phyloP scores from a whole-genome alignment of 75 land plant species.

The Pinus albicaulis region DNA sequence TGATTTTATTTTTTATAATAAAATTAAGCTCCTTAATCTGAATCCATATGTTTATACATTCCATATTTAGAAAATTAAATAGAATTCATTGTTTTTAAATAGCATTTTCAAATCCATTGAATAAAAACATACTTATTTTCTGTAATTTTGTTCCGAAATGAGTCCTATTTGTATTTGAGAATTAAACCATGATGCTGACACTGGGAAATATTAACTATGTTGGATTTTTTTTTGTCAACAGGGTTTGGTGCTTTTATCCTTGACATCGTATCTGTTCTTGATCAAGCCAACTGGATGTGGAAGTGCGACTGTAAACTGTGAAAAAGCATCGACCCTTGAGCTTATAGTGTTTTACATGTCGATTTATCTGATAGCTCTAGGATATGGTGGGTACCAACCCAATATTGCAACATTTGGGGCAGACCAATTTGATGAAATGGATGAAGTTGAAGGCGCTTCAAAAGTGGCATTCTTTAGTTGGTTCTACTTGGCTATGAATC shows the following conservation, averaged over 20 bases:
- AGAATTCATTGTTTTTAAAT: no score
- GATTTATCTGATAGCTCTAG: conserved; percentile 64
- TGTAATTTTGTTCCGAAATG: no score
- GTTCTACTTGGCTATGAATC: conserved; percentile 59
- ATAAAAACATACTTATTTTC: no score
- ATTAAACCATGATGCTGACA: no score
- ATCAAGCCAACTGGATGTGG: conserved; percentile 48
- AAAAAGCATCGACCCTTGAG: conserved; percentile 18
- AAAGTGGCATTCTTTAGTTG: conserved; percentile 69
- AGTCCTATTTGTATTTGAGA: no score
- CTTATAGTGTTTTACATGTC: conserved; percentile 51
- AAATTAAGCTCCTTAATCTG: no score
- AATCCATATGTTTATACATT: no score
- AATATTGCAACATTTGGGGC: conserved; percentile 60
- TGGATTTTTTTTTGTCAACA: conserved; percentile 5
- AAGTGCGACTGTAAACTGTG: conserved; percentile 16
- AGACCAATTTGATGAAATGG: conserved; percentile 76
- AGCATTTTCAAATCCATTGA: no score
- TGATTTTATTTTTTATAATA: no score
- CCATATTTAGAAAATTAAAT: no score
- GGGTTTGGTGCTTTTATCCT: conserved; percentile 49
- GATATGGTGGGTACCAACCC: conserved; percentile 64
- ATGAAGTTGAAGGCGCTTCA: conserved; percentile 41
- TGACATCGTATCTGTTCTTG: conserved; percentile 31
- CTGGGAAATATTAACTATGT: no score